Base-by-base conservation (phyloP, 2,329 filamentous ascomycete species). In the Massarina eburnea region DNA sequence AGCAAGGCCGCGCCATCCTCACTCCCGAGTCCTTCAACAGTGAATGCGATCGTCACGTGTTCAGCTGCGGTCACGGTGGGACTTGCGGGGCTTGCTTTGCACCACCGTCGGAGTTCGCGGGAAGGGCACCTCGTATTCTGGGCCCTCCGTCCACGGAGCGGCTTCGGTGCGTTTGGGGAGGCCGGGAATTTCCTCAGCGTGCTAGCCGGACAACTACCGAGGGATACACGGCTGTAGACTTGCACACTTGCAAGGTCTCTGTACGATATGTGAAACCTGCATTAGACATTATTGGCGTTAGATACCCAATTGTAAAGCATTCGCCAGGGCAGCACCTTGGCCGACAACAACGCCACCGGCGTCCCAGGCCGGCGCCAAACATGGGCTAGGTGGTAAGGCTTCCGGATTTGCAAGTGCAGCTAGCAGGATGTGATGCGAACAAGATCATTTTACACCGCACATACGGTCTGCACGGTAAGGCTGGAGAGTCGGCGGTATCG, bases 81-180 rank as follows among this genome's bases (percentile, higher is more conserved):
- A 1, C 41, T 70, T 17, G 54, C 54, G 12, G 58, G 56, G 10
- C 43, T 68, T 41, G 66, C 66, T 12, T 47, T 68, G 15, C 59
- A 62, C 33, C 65, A 68, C 40, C 58, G 64, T 17, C 64, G 59
- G 10, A 62, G 59, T 20, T 64, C 67, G 17, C 58, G 66, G 7
- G 56, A 64, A 9, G 64, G 62, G 3, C 57, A 59, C 4, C 46
- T 70, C 14, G 61, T 70, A n/a, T 69, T 70, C 37, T 62, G 63
- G 59, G 62, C 65, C 17, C 39, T 66, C 15, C 62, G 64, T 8
- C 54, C 61, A 33, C 50, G 46, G 8, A 45, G 46, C 17, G 54
- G 58, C 15, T 41, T 51, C n/a, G 39, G 39, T 6, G 52, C 49
- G 3, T 43, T 67, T 20, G 67, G 63, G 42, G 64, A 67, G 38